Base-by-base conservation (phyloP, 2,329 filamentous ascomycete species). In the Trichoderma oligosporum region DNA sequence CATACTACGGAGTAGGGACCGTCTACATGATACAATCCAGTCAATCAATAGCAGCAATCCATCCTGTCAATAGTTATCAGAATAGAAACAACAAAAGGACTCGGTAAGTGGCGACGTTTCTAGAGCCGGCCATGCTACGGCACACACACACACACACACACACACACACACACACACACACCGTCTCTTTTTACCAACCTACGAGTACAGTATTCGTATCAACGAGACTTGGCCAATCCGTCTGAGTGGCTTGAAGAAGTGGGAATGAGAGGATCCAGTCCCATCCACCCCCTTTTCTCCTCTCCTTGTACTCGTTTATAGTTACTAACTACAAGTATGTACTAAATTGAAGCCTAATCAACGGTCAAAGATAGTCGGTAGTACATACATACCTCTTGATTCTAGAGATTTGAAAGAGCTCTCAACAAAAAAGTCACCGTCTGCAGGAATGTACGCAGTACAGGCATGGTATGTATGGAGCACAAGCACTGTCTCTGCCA, bases 401-500 rank as follows among this genome's bases (percentile, higher is more conserved):
- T n/a, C n/a, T n/a, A n/a, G n/a, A n/a, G n/a, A n/a, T n/a, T n/a
- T n/a, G n/a, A 20, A 53, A 18, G 29, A 44, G 49, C 38, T 41
- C 38, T 39, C 49, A 53, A 53, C 49, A 53, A 53, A 53, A 53
- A 7, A n/a, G n/a, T n/a, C n/a, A n/a, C n/a, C n/a, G n/a, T n/a
- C n/a, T n/a, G n/a, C n/a, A n/a, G n/a, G n/a, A n/a, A n/a, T n/a
- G n/a, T n/a, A n/a, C n/a, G n/a, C n/a, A n/a, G n/a, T n/a, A n/a
- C n/a, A n/a, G n/a, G n/a, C n/a, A n/a, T n/a, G n/a, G n/a, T n/a
- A n/a, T n/a, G n/a, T n/a, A n/a, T n/a, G n/a, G n/a, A 29, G 12
- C 4, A 42, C 3, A 33, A n/a, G 27, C 27, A 42, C 14, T n/a
- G 49, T n/a, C 20, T 42, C 38, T 42, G 38, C 49, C 18, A 31